Evolutionary conservation across 2,329 filamentous ascomycete species (phyloP).

Genomic region (Penicillium sp.): DNA sequence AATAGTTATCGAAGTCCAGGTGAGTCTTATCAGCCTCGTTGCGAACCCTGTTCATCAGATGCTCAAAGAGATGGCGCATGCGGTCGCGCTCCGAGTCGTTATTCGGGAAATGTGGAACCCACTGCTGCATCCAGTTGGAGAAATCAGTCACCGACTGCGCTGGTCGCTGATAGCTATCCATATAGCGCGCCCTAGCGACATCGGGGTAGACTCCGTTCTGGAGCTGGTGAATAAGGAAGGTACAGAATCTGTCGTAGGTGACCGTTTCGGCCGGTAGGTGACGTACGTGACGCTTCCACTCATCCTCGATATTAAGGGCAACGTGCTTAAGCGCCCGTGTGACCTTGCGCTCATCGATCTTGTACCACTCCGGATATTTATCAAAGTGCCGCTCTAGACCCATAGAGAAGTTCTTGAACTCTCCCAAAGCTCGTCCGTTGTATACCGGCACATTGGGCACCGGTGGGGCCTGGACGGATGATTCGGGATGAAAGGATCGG

Average conservation of each 20-base stretch:
- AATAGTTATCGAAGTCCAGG: slow-evolving; percentile 5
- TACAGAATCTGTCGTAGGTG: slow-evolving; percentile 7
- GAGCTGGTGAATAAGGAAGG: slow-evolving; percentile 9
- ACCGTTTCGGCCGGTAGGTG: slow-evolving; percentile 1
- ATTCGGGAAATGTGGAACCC: slow-evolving; percentile 4
- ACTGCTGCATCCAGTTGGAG: slow-evolving; percentile 8
- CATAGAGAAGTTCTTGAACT: slow-evolving; percentile 7
- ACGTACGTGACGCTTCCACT: slow-evolving; percentile 2
- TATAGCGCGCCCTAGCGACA: slow-evolving; percentile 1
- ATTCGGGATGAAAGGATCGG: background rate
- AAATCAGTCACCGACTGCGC: slow-evolving; percentile 6
- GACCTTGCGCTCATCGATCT: slow-evolving; percentile 3
- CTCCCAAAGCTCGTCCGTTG: slow-evolving; percentile 1
- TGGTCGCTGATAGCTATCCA: background rate
- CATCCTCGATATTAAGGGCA: slow-evolving; percentile 3
- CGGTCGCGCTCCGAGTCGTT: slow-evolving; percentile 5
- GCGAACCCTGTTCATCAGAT: background rate
- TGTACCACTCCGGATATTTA: slow-evolving; percentile 3
- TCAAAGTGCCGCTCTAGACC: slow-evolving; percentile 7
- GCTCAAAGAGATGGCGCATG: slow-evolving; percentile 11
- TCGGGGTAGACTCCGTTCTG: background rate
- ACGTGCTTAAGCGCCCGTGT: slow-evolving; percentile 4
- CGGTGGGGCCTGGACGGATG: background rate
- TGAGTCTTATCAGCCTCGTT: slow-evolving; percentile 2
- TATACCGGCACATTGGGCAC: slow-evolving; percentile 4